Evolutionary conservation across 495 filamentous ascomycete genomes (phyloP).

Genomic region (Hypoxylon crocopeplum): DNA sequence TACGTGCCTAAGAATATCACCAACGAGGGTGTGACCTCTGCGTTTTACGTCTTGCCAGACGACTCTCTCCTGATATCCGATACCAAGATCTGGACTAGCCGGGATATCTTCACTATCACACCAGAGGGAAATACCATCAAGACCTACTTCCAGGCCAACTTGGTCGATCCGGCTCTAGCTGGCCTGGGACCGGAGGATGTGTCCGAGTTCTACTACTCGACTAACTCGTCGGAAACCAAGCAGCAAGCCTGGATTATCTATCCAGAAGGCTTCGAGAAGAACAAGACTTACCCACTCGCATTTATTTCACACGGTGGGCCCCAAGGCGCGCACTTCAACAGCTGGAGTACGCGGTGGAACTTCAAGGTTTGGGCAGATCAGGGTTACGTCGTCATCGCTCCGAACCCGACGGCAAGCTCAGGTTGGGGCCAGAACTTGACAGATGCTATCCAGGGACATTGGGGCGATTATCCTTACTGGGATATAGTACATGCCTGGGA

Average conservation of each 20-base stretch:
- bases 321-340: slow-evolving; percentile 63
- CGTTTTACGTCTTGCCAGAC: slow-evolving; percentile 54
- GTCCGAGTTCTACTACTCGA: slow-evolving; percentile 61
- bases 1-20: slow-evolving; percentile 61
- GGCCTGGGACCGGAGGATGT: slow-evolving; percentile 55
- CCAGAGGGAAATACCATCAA: slow-evolving; percentile 29
- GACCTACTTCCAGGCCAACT: slow-evolving; percentile 43
- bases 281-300: slow-evolving; percentile 72
- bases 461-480: slow-evolving; percentile 55
- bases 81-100: slow-evolving; percentile 62
- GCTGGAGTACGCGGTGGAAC: slow-evolving; percentile 78
- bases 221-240: slow-evolving; percentile 60
- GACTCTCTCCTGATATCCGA: slow-evolving; percentile 62
- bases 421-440: slow-evolving; percentile 74
- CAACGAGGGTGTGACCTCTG: slow-evolving; percentile 59
- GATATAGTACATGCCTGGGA: slow-evolving; percentile 67
- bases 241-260: slow-evolving; percentile 73
- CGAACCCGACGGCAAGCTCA: slow-evolving; percentile 76
- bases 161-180: slow-evolving; percentile 50
- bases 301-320: slow-evolving; percentile 79
- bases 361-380: slow-evolving; percentile 77
- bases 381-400: slow-evolving; percentile 73
- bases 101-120: slow-evolving; percentile 53
- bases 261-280: slow-evolving; percentile 69
- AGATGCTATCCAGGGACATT: slow-evolving; percentile 67